A percentile compares a stretch with the other conserved stretches of the same genome.
These are phyloP conservation scores for Rhynchosporium secalis DNA, from an alignment of 2,329 filamentous ascomycete species.

Conservation along the genomic window DNA sequence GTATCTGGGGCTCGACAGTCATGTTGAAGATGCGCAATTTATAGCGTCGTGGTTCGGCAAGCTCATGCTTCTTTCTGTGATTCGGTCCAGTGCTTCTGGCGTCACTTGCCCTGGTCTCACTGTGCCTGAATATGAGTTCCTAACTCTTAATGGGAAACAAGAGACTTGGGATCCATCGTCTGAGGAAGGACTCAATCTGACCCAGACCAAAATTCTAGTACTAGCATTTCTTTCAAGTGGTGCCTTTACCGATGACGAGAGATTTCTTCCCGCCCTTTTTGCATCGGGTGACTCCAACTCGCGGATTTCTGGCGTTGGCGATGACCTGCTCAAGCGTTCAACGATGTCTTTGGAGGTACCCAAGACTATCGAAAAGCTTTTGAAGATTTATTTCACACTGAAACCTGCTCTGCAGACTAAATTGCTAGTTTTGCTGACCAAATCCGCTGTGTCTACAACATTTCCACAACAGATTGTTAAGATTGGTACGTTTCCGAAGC, in stretches of 20 bases:
- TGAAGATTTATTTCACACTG: slow-evolving; percentile 70
- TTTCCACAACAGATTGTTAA: slow-evolving; percentile 67
- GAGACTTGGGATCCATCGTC: slow-evolving; percentile 65
- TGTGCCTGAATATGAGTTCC: slow-evolving; percentile 65
- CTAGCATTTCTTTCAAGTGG: slow-evolving; percentile 78
- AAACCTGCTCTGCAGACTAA: slow-evolving; percentile 74
- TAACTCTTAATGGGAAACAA: slow-evolving; percentile 65
- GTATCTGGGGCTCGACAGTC: slow-evolving; percentile 63
- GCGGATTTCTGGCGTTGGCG: slow-evolving; percentile 77
- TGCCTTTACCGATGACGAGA: slow-evolving; percentile 79
- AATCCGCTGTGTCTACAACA: slow-evolving; percentile 71
- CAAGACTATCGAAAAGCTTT: slow-evolving; percentile 63
- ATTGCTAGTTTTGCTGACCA: slow-evolving; percentile 73
- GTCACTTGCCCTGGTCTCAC: slow-evolving; percentile 57
- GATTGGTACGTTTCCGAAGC: slow-evolving; percentile 42
- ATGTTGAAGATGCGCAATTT: slow-evolving; percentile 66
- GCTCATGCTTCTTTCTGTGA: slow-evolving; percentile 67
- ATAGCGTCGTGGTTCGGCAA: slow-evolving; percentile 75
- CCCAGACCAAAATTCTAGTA: slow-evolving; percentile 68
- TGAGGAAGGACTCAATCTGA: slow-evolving; percentile 63
- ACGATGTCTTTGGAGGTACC: slow-evolving; percentile 72
- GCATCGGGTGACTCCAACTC: slow-evolving; percentile 82
- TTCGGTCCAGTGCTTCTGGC: slow-evolving; percentile 40
- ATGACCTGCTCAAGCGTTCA: slow-evolving; percentile 83
- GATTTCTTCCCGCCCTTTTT: slow-evolving; percentile 80